A percentile compares a stretch with the other conserved stretches of the same genome.
Conservation (phyloP, 345 rosid species). For the Syzygium aromaticum region DNA sequence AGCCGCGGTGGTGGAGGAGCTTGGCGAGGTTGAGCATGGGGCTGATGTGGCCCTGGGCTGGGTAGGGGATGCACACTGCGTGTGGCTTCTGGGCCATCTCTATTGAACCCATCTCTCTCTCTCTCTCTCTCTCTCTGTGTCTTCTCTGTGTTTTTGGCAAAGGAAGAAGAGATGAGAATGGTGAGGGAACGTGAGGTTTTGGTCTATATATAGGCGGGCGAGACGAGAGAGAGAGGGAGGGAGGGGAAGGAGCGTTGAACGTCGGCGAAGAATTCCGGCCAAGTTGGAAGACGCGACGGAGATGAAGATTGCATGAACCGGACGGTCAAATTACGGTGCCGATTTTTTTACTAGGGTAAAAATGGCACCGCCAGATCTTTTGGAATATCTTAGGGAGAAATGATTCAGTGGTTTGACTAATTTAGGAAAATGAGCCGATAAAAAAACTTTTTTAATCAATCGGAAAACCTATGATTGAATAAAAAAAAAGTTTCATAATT, state of each 20-base stretch:
- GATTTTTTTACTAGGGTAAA: background rate
- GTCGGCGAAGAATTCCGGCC: background rate
- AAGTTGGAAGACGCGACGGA: background rate
- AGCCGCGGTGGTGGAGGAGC: conserved; percentile 33
- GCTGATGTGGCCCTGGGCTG: conserved; percentile 52
- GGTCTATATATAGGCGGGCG: background rate
- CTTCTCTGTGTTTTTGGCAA: background rate
- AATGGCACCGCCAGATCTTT: background rate
- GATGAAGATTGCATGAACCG: background rate
- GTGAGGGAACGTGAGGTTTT: background rate
- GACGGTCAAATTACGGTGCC: background rate
- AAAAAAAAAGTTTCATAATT: no score
- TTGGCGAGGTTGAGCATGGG: conserved; percentile 51
- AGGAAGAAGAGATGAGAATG: background rate
- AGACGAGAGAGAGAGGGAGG: background rate
- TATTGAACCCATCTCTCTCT: background rate
- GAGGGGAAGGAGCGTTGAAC: background rate
- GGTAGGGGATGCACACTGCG: conserved; percentile 44
- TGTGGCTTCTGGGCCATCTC: conserved; percentile 15
- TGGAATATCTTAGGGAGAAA: no score
- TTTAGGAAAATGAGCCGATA: background rate
- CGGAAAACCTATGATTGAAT: background rate
- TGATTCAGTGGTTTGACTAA: background rate
- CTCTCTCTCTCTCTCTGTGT: background rate
- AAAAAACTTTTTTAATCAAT: no score